Evolutionary conservation across 2,329 filamentous ascomycete species (phyloP).

Genomic region (Byssochlamys sp.): DNA sequence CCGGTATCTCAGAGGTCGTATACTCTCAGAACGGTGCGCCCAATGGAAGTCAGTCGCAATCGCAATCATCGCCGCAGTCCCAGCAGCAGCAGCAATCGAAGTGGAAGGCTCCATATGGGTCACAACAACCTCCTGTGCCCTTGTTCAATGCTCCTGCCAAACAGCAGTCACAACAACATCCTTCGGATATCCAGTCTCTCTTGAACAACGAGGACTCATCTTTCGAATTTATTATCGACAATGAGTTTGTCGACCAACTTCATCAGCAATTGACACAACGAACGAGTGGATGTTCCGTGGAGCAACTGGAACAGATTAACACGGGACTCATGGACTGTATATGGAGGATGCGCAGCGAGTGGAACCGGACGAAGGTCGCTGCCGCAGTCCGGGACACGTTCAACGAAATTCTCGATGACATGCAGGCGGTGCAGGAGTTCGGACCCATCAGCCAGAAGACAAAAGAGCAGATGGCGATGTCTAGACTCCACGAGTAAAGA

Average conservation of each 20-base stretch:
- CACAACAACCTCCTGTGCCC: constrained; percentile 28
- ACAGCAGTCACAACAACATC: constrained; percentile 14
- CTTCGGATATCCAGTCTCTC: constrained; percentile 23
- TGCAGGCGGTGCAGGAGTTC: constrained; percentile 45
- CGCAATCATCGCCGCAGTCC: constrained; percentile 14
- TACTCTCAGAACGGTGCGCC: constrained; percentile 21
- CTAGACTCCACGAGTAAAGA: constrained; percentile 8
- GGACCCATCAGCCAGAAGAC: constrained; percentile 26
- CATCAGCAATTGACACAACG: constrained; percentile 54
- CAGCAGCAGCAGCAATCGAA: background rate
- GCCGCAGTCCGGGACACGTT: constrained; percentile 58
- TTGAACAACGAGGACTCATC: constrained; percentile 23
- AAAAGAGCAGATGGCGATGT: constrained; percentile 18
- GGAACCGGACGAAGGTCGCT: constrained; percentile 70
- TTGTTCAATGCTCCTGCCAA: constrained; percentile 28
- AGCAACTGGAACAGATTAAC: constrained; percentile 91
- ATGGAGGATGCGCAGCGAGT: constrained; percentile 69
- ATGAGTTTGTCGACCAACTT: constrained; percentile 47
- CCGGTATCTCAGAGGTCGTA: constrained; percentile 16
- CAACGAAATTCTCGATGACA: constrained; percentile 54
- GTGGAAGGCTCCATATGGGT: background rate
- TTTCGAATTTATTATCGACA: constrained; percentile 35
- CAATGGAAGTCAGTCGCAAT: constrained; percentile 30
- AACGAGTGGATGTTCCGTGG: constrained; percentile 72
- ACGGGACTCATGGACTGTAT: constrained; percentile 81